Base-by-base conservation (phyloP, 1,284 basidiomycete genomes). In the Papiliotrema fonsecae region DNA sequence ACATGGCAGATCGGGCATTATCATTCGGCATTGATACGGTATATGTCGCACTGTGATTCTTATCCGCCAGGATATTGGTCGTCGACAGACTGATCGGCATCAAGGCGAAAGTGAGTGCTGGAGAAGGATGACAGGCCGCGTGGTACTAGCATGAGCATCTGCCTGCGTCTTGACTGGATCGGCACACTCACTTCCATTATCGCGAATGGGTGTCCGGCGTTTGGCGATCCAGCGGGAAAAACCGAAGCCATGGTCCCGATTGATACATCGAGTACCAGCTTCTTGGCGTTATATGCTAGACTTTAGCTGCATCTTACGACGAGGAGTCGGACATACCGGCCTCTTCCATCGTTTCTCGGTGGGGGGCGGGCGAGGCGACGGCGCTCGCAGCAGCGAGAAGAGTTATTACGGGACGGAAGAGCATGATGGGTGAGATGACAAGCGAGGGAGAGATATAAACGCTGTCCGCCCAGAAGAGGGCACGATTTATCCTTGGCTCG, bases 101-200 rank as follows among this genome's bases (percentile, higher is more conserved):
- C 55, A 83, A 77, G 36, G 84, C 72, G 42, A 84, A 76, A 0
- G 81, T 77, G 43, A 85, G 72, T 4, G 80, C 81, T n/a, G 82
- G 81, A 56, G 82, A 79, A 11, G 71, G 53, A 61, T 79, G 75
- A 63, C 82, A 84, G 51, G 71, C 69, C 1, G 81, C 82, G 55
- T 73, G 63, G 42, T 65, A 65, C 61, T 65, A 50, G 9, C 10
- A n/a, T 41, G 19, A n/a, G 16, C 25, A 26, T 41, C 35, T 11
- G 35, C 60, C 49, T 48, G 76, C 22, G 76, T 73, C 77, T 37
- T 18, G n/a, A 19, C 14, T 1, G 16, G 30, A 27, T n/a, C 75
- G 73, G 61, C n/a, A n/a, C n/a, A n/a, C 80, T 77, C 60, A 83
- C 83, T 68, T 83, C 82, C 67, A 82, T 81, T 50, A 83, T 67